phyloP scores from a whole-genome alignment of 306 rosid genomes.

The Medicago arabica region DNA sequence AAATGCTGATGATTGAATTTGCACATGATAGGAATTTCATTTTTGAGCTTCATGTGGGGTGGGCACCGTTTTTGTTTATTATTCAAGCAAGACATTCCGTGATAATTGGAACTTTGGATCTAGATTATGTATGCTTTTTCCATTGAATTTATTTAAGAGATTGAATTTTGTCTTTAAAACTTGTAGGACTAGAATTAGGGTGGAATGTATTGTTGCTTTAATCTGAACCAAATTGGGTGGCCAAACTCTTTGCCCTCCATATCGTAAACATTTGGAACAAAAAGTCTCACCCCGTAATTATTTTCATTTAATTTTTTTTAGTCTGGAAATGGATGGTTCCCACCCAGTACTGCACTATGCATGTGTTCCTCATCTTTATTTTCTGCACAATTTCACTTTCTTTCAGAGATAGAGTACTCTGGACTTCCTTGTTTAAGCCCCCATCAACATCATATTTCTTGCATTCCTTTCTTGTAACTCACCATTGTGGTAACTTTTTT shows the following conservation, averaged over 20 bases:
- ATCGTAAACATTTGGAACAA: constrained; percentile 40
- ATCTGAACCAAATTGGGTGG: constrained; percentile 23
- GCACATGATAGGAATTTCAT: constrained; percentile 49
- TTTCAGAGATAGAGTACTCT: constrained; percentile 41
- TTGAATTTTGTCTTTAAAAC: constrained; percentile 21
- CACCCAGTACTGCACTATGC: constrained; percentile 60
- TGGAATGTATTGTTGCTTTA: constrained; percentile 48
- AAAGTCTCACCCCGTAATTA: constrained; percentile 41
- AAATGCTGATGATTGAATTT: constrained; percentile 49
- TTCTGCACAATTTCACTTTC: constrained; percentile 41
- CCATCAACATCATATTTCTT: constrained; percentile 42
- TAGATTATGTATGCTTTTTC: constrained; percentile 22
- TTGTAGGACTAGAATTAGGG: constrained; percentile 10
- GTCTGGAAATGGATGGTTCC: constrained; percentile 63
- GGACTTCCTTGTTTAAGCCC: constrained; percentile 51
- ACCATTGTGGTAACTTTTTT: constrained; percentile 27
- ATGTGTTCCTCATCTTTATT: constrained; percentile 67
- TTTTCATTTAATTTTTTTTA: constrained; percentile 33
- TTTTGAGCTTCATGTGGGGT: constrained; percentile 52
- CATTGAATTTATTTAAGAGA: constrained; percentile 15
- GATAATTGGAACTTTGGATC: constrained; percentile 36
- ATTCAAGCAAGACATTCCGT: constrained; percentile 47
- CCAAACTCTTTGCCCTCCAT: constrained; percentile 29
- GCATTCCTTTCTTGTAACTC: constrained; percentile 40
- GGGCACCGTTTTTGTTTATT: constrained; percentile 29